Percentiles rank a stretch among this genome's conserved stretches.
These are phyloP conservation scores for Obelidium mucronatum DNA, from an alignment of 192 early-diverging fungal species.

Conservation along the genomic window DNA sequence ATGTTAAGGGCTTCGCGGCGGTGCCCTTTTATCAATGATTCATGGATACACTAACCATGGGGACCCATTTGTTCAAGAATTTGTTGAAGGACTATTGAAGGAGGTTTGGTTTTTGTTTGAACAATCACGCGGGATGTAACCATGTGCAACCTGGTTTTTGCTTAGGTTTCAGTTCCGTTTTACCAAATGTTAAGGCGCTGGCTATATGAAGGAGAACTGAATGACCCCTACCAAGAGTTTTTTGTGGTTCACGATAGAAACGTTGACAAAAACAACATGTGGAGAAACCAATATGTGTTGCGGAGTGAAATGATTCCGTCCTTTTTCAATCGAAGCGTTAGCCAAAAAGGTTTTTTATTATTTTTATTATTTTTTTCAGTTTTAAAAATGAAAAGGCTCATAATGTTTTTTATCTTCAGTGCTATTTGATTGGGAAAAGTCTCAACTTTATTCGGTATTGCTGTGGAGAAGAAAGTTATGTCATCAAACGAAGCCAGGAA, in stretches of 20 bases:
- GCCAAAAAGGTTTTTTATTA: constrained; percentile 75
- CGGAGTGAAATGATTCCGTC: constrained; percentile 84
- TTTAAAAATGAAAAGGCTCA: neutral
- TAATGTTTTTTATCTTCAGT: constrained; percentile 48
- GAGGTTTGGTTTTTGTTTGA: constrained; percentile 53
- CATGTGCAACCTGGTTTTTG: neutral
- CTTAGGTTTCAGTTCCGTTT: constrained; percentile 83
- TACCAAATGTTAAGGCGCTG: constrained; percentile 88
- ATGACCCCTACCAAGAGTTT: constrained; percentile 92
- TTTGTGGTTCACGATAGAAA: constrained; percentile 74
- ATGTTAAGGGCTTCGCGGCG: constrained; percentile 65
- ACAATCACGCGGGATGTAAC: neutral
- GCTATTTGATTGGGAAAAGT: constrained; percentile 85
- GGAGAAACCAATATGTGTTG: constrained; percentile 82
- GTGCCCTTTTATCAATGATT: constrained; percentile 75
- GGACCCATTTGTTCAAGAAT: constrained; percentile 85
- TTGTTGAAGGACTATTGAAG: constrained; percentile 77
- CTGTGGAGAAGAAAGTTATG: constrained; percentile 49
- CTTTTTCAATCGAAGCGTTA: constrained; percentile 73
- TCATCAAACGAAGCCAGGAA: constrained; percentile 40
- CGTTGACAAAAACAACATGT: constrained; percentile 73
- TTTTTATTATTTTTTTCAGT: neutral
- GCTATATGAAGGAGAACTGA: constrained; percentile 94
- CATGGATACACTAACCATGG: constrained; percentile 89
- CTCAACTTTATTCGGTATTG: constrained; percentile 75